Conservation (phyloP, 106 monocot genomes). For the Allium cepa region DNA sequence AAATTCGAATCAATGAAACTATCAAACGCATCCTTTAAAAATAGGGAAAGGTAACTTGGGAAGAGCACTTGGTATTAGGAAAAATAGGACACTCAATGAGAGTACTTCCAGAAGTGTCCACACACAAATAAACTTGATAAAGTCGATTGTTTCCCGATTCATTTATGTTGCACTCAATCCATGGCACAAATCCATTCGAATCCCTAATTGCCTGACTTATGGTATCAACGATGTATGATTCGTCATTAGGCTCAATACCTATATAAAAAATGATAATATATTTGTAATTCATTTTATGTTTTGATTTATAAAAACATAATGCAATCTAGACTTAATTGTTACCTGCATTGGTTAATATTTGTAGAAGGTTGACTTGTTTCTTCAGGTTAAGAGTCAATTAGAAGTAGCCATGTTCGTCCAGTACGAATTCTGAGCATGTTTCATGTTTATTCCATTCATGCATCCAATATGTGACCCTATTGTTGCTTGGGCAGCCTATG, state of each 20-base stretch:
- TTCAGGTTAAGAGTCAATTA: constrained; percentile 22
- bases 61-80: constrained; percentile 20
- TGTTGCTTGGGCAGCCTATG: constrained; percentile 46
- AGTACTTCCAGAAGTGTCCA: constrained; percentile 19
- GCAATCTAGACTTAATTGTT: too few species aligned
- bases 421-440: constrained; percentile 40
- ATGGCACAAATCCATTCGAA: constrained; percentile 19
- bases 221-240: constrained; percentile 15
- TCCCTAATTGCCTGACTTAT: constrained; percentile 23
- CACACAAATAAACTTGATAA: constrained; percentile 49
- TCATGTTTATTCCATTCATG: constrained; percentile 67
- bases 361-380: constrained; percentile 20
- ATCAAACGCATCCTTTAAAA: constrained; percentile 11
- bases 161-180: constrained; percentile 45
- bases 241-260: constrained; percentile 29
- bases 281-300: too few species aligned
- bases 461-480: constrained; percentile 35
- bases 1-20: too few species aligned
- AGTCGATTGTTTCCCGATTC: constrained; percentile 22
- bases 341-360: constrained; percentile 21
- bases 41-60: constrained; percentile 26
- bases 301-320: too few species aligned
- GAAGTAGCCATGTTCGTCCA: constrained; percentile 50
- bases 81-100: constrained; percentile 38
- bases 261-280: background rate